These are phyloP conservation scores for Suhomyces ambrosiae DNA, from an alignment of 1,139 yeast genomes.

Conservation along the genomic window DNA sequence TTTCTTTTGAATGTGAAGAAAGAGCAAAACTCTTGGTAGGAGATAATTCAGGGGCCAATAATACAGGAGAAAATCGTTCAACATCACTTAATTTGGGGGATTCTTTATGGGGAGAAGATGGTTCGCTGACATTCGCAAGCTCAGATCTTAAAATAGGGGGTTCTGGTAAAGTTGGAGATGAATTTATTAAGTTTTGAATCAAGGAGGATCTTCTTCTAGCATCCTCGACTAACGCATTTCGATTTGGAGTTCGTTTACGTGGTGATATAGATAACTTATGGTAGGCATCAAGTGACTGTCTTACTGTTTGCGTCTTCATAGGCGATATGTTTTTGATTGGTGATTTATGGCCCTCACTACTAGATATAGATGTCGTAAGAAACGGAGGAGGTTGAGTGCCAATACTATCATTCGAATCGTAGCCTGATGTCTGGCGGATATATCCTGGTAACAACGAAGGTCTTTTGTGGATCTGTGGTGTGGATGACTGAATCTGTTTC, in stretches of 20 bases:
- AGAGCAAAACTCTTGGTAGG: slow-evolving; percentile 19
- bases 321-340: slow-evolving; percentile 15
- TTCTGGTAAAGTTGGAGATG: slow-evolving; percentile 55
- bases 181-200: slow-evolving; percentile 46
- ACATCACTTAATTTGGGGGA: slow-evolving; percentile 9
- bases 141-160: slow-evolving; percentile 47
- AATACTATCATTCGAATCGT: slow-evolving; percentile 29
- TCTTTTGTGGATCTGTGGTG: slow-evolving; percentile 35
- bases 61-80: slow-evolving; percentile 28
- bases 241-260: slow-evolving; percentile 31
- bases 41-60: slow-evolving; percentile 23
- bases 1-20: slow-evolving; percentile 22
- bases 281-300: slow-evolving; percentile 40
- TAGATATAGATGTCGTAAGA: slow-evolving; percentile 18
- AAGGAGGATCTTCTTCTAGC: slow-evolving; percentile 40
- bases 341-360: slow-evolving; percentile 13
- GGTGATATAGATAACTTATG: slow-evolving; percentile 42
- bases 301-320: slow-evolving; percentile 27
- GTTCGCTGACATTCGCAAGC: slow-evolving; percentile 16
- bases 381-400: slow-evolving; percentile 28
- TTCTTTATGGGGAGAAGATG: slow-evolving; percentile 16
- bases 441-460: slow-evolving; percentile 17
- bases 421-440: slow-evolving; percentile 16
- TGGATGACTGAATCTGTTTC: slow-evolving; percentile 32
- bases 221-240: slow-evolving; percentile 19